Conservation (phyloP, 225 moss, liverwort and hornwort genomes). For the Bryum argenteum region DNA sequence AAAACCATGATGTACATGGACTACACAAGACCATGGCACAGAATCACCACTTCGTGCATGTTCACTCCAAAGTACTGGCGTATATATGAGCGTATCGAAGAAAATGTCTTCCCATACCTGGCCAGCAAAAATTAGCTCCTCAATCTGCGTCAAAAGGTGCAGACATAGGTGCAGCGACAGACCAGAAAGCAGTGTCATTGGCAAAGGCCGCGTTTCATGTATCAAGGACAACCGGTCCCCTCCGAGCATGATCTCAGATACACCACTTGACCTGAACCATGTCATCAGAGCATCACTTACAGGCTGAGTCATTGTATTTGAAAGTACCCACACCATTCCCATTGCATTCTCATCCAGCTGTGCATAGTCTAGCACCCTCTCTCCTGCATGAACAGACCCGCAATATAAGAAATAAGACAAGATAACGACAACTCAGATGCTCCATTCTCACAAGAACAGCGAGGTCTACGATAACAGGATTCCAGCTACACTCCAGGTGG, state of each 20-base stretch:
- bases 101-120: conserved; percentile 53
- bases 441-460: conserved; percentile 16
- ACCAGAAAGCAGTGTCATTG: conserved; percentile 85
- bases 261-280: conserved; percentile 92
- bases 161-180: conserved; percentile 91
- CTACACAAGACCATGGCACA: conserved; percentile 16
- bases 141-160: conserved; percentile 78
- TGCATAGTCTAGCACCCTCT: conserved; percentile 90
- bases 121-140: conserved; percentile 80
- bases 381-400: conserved; percentile 58
- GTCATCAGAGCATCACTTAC: conserved; percentile 90
- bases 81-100: conserved; percentile 5
- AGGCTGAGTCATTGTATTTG: conserved; percentile 95
- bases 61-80: conserved; percentile 23
- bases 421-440: conserved; percentile 1
- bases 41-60: neutral
- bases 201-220: conserved; percentile 86
- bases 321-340: conserved; percentile 99
- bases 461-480: conserved; percentile 11
- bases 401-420: conserved; percentile 16
- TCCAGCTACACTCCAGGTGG: neutral
- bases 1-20: conserved; percentile 17
- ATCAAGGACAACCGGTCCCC: conserved; percentile 75
- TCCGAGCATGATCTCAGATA: conserved; percentile 62
- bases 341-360: conserved; percentile 94